A percentile compares a stretch with the other conserved stretches of the same genome.
Conservation (phyloP, 2,329 filamentous ascomycete species). For the Penicillium sp. region DNA sequence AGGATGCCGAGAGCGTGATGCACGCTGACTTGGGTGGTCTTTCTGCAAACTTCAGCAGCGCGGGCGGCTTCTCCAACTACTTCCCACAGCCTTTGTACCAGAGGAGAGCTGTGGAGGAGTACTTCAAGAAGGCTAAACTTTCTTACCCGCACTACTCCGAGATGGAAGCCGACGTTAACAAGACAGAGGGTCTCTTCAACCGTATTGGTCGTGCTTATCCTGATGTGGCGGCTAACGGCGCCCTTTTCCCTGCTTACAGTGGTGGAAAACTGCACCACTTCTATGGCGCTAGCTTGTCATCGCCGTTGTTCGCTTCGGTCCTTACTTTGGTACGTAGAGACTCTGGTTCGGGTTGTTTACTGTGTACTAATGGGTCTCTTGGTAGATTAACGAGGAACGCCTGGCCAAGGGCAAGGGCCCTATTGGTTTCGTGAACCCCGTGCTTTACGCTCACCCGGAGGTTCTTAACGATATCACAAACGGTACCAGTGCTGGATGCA, state of each 20-base stretch:
- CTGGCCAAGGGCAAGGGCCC: conserved; percentile 46
- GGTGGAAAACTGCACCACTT: conserved; percentile 20
- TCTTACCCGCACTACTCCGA: conserved; percentile 32
- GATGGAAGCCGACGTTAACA: conserved; percentile 36
- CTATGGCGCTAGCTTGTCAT: conserved; percentile 30
- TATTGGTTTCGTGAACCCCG: conserved; percentile 54
- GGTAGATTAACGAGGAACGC: conserved; percentile 51
- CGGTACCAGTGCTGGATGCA: conserved; percentile 33
- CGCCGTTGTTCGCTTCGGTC: conserved; percentile 32
- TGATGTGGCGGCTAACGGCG: conserved; percentile 49
- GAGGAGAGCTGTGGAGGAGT: conserved; percentile 39
- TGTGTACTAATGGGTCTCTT: background rate
- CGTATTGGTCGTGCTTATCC: conserved; percentile 50
- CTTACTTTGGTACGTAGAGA: conserved; percentile 26
- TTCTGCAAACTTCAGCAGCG: conserved; percentile 36
- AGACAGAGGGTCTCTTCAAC: conserved; percentile 44
- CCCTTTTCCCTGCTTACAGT: conserved; percentile 27
- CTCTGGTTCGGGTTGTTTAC: background rate
- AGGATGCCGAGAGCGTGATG: conserved; percentile 31
- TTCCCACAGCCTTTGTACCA: conserved; percentile 47
- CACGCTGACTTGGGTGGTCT: conserved; percentile 31
- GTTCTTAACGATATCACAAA: conserved; percentile 45
- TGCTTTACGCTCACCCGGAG: conserved; percentile 37
- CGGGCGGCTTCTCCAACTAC: conserved; percentile 51
- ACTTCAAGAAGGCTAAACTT: conserved; percentile 37